Conservation (phyloP, 768 basidiomycete species). For the Mrakia hoshinonis region DNA sequence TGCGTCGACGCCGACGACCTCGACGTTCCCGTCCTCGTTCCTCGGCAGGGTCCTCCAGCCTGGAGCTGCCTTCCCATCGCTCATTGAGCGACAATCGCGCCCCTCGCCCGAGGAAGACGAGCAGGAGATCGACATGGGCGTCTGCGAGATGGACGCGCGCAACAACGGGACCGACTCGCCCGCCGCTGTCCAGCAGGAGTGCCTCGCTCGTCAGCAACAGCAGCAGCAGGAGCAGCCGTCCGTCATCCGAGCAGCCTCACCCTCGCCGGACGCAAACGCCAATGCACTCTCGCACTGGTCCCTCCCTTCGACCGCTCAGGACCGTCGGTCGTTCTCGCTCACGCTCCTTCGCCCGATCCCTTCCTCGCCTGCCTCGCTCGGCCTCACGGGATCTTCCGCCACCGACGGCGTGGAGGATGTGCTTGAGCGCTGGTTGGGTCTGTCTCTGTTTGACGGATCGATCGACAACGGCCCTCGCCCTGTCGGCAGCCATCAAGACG, state of each 20-base stretch:
- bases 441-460: constrained; percentile 14
- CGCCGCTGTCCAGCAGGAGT: constrained; percentile 1
- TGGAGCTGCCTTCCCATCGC: constrained; percentile 12
- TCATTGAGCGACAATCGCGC: neutral
- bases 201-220: neutral
- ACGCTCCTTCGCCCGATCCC: constrained; percentile 29
- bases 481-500: neutral
- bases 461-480: neutral
- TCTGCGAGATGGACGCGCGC: constrained; percentile 1
- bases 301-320: neutral
- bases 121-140: constrained; percentile 5
- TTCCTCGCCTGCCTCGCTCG: neutral
- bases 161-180: neutral
- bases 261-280: neutral
- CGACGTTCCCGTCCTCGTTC: constrained; percentile 9
- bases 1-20: neutral
- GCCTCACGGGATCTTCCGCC: neutral
- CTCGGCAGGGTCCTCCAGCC: constrained; percentile 23
- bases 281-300: neutral
- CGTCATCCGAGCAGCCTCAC: neutral
- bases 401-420: constrained; percentile 25
- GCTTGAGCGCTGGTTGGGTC: constrained; percentile 26
- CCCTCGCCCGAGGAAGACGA: neutral
- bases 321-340: constrained; percentile 26
- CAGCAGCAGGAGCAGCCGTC: neutral